Evolutionary conservation across 495 filamentous ascomycete genomes (phyloP), one percentile per base, ranked within the genome.

Genomic region (Umbilicaria muhlenbergii): DNA sequence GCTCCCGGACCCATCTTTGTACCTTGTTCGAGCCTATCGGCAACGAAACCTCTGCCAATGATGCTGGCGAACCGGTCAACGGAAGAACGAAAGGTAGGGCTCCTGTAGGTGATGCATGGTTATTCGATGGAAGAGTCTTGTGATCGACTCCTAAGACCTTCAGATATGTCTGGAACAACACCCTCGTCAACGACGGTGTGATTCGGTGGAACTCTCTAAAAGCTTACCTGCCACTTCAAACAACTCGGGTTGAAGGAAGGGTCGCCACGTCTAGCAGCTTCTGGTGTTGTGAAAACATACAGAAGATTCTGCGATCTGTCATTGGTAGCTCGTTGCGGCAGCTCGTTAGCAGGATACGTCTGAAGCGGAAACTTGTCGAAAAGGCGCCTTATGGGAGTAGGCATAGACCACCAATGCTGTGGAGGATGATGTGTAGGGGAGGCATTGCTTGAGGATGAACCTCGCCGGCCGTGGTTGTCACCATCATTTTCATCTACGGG

Each of bases 181-280:
- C 14, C 42, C 24, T 28, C 4, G 24, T 28, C 24, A 28, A 6
- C 24, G 24, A 28, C 6, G 24, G 5, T 28, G 10, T 12, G 37
- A 44, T 18, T 44, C 38, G 21, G 4, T 36, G 14, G n/a, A 12
- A n/a, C 41, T 32, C 24, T 32, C 32, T 11, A 21, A 11, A 11
- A 14, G 11, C 45, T 35, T 54, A 87, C 89, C 81, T 95, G 91
- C 87, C 86, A 95, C 64, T 89, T 94, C 49, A 98, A 68, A 69
- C 91, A 98, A 51, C 74, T 75, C 3, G 91, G 91, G 62, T 96
- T 95, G 65, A 83, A 94, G 39, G 83, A 89, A 16, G 86, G 85
- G 18, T 66, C 59, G 11, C 78, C 81, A 31, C 54, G 51, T 19
- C 59, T 55, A 16, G 80, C 86, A 47, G 78, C 81, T 19, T 68